These are phyloP conservation scores for Cyclotella baltica DNA, from an alignment of 108 stramenopile genomes.

Conservation along the genomic window DNA sequence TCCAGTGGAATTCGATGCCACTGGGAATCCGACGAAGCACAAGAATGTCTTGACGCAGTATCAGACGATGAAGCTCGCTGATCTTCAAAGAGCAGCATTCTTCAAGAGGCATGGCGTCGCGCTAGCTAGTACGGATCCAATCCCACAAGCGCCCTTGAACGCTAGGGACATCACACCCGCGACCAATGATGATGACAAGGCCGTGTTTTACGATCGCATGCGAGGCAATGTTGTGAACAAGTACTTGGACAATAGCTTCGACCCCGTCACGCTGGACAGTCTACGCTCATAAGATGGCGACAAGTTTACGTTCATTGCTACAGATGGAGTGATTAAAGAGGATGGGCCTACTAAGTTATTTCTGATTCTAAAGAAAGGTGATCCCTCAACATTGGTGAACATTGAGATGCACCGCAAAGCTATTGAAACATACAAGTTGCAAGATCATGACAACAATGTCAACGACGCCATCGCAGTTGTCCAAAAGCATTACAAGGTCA, in stretches of 20 bases:
- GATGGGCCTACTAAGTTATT: neutral
- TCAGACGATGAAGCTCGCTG: neutral
- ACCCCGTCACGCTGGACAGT: neutral
- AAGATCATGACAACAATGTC: conserved; percentile 9
- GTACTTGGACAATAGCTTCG: neutral
- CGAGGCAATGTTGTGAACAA: neutral
- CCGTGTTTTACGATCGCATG: neutral
- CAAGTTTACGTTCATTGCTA: neutral
- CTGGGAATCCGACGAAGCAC: neutral
- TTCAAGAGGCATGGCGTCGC: too few relatives aligned
- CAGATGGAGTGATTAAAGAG: neutral
- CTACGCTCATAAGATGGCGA: neutral
- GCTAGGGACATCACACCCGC: neutral
- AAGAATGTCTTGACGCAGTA: neutral
- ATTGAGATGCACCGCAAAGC: neutral
- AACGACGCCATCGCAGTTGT: neutral
- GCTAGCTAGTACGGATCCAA: neutral
- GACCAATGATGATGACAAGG: neutral
- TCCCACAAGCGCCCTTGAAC: neutral
- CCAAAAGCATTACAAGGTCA: neutral
- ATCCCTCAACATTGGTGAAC: neutral
- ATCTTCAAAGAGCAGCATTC: too few relatives aligned
- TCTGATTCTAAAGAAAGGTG: neutral
- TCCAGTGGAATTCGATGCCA: conserved; percentile 1
- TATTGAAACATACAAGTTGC: conserved; percentile 1